phyloP scores from a whole-genome alignment of 2,329 filamentous ascomycete species.

The Xylaria sp. region DNA sequence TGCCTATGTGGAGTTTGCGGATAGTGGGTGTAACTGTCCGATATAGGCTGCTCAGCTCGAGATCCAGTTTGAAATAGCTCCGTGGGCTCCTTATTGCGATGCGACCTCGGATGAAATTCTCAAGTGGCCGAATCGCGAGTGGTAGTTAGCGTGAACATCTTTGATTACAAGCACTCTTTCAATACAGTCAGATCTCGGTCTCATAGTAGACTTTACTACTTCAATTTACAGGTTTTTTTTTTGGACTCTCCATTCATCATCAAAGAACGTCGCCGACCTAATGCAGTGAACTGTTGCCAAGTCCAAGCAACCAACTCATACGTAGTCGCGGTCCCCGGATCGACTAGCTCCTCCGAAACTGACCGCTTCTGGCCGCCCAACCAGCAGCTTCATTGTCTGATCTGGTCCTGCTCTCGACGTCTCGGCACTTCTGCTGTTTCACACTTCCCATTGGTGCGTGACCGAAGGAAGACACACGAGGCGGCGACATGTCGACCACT shows the following conservation, averaged over 20 bases:
- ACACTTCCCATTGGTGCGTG: conserved; percentile 28
- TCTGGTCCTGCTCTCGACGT: background rate
- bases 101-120: conserved; percentile 32
- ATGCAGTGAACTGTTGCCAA: conserved; percentile 16
- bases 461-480: conserved; percentile 29
- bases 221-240: background rate
- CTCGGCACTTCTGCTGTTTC: background rate
- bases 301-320: conserved; percentile 12
- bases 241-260: background rate
- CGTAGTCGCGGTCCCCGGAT: conserved; percentile 12
- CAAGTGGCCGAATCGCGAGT: conserved; percentile 12
- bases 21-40: background rate
- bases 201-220: background rate
- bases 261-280: background rate
- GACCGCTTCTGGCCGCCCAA: conserved; percentile 36
- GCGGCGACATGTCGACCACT: conserved; percentile 47
- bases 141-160: background rate
- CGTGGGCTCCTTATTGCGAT: conserved; percentile 2
- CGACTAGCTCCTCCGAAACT: conserved; percentile 24
- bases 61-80: background rate
- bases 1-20: no score
- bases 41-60: conserved; percentile 11
- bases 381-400: conserved; percentile 4
- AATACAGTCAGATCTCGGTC: conserved; percentile 24
- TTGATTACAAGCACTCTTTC: conserved; percentile 16